These are phyloP conservation scores for Syzygium malaccense DNA, from an alignment of 441 rosid genomes.

Conservation along the genomic window DNA sequence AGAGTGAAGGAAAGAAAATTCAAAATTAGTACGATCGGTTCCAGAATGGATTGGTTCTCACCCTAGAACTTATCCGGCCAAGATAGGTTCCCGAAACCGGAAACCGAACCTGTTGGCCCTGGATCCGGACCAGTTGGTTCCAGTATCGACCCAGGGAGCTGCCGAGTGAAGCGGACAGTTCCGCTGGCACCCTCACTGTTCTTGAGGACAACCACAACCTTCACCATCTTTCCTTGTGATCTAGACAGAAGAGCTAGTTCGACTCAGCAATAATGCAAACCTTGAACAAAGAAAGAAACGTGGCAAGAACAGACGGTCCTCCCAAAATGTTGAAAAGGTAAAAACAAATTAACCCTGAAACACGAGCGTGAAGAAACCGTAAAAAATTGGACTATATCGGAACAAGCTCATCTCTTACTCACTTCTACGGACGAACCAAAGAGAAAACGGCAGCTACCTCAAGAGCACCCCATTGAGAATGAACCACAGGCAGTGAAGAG, in stretches of 20 bases:
- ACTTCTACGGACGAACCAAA: no score
- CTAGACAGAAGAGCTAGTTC: not conserved
- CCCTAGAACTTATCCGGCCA: no score
- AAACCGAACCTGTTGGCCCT: not conserved
- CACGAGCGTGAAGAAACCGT: not conserved
- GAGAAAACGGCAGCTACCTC: not conserved
- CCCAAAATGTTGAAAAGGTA: not conserved
- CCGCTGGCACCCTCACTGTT: not conserved
- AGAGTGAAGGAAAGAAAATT: not conserved
- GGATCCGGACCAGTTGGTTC: no score
- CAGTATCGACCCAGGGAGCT: not conserved
- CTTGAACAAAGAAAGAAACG: not conserved
- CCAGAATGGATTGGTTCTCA: not conserved
- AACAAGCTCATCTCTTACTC: not conserved
- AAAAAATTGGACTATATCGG: not conserved
- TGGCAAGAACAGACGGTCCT: not conserved
- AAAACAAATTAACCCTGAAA: not conserved
- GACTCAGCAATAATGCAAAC: not conserved
- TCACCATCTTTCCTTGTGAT: not conserved
- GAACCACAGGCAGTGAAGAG: not conserved
- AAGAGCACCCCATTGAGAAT: not conserved
- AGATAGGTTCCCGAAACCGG: accelerated
- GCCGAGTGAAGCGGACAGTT: not conserved
- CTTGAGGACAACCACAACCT: not conserved
- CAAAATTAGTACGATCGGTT: accelerated